phyloP scores from a whole-genome alignment of 2,329 filamentous ascomycete genomes.

The Fusarium fracticaudum region DNA sequence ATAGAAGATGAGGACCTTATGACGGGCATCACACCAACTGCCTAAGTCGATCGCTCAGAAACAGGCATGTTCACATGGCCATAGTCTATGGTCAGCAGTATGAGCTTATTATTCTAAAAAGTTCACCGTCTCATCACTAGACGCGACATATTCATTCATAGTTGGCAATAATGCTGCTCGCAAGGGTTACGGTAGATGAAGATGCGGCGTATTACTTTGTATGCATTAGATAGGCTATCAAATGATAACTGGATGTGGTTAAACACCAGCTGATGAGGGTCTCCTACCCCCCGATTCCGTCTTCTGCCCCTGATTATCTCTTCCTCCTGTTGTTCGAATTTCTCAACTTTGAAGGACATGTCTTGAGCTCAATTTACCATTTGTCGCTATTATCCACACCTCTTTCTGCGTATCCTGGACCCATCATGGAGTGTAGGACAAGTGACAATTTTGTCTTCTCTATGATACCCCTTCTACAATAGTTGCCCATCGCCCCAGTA shows the following conservation, averaged over 20 bases:
- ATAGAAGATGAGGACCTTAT: constrained; percentile 71
- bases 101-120: neutral
- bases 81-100: neutral
- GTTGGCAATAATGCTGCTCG: neutral
- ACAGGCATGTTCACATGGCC: neutral
- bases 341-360: neutral
- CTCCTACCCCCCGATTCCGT: neutral
- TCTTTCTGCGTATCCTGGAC: neutral
- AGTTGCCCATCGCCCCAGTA: neutral
- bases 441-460: neutral
- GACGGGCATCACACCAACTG: constrained; percentile 53
- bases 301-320: neutral
- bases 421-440: neutral
- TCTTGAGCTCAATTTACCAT: neutral
- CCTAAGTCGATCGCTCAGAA: neutral
- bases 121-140: neutral
- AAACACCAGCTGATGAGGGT: neutral
- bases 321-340: neutral
- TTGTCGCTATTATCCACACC: neutral
- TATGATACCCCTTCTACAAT: neutral
- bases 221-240: neutral
- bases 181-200: constrained; percentile 24
- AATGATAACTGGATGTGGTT: neutral
- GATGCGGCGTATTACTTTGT: neutral
- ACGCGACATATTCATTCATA: neutral